A percentile compares a stretch with the other conserved stretches of the same genome.
phyloP scores from a whole-genome alignment of 306 rosid species.

The Quercus variabilis region DNA sequence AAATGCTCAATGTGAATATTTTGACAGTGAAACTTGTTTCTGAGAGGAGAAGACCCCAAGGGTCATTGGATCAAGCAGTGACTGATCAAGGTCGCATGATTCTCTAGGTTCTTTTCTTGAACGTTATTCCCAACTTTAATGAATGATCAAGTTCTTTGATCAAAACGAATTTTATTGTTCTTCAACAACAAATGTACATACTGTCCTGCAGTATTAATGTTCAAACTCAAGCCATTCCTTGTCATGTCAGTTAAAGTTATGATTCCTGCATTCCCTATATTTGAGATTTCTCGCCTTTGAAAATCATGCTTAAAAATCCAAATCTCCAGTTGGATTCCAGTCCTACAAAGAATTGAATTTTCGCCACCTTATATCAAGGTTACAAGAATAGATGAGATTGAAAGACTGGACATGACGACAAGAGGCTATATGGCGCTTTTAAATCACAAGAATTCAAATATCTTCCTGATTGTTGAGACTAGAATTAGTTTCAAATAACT shows the following conservation, averaged over 20 bases:
- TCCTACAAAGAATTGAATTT: background rate
- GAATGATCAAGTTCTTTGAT: background rate
- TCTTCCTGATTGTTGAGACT: too few species aligned
- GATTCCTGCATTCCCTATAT: background rate
- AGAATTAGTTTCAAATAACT: too few species aligned
- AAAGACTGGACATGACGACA: too few species aligned
- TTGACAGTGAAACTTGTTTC: conserved; percentile 52
- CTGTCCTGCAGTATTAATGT: background rate
- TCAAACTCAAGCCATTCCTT: background rate
- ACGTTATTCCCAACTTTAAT: background rate
- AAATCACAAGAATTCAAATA: too few species aligned
- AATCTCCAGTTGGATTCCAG: too few species aligned
- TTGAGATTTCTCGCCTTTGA: background rate
- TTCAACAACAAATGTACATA: background rate
- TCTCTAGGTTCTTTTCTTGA: conserved; percentile 44
- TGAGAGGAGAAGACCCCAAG: conserved; percentile 44
- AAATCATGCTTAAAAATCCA: background rate
- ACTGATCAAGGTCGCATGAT: conserved; percentile 46
- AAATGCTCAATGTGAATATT: conserved; percentile 33
- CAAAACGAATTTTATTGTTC: background rate
- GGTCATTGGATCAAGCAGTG: conserved; percentile 51
- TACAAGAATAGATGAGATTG: background rate
- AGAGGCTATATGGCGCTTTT: too few species aligned
- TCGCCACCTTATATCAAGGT: background rate
- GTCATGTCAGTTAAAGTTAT: background rate